A percentile compares a stretch with the other conserved stretches of the same genome.
phyloP scores from a whole-genome alignment of 2,329 filamentous ascomycete genomes.

The Aciculosporium take region DNA sequence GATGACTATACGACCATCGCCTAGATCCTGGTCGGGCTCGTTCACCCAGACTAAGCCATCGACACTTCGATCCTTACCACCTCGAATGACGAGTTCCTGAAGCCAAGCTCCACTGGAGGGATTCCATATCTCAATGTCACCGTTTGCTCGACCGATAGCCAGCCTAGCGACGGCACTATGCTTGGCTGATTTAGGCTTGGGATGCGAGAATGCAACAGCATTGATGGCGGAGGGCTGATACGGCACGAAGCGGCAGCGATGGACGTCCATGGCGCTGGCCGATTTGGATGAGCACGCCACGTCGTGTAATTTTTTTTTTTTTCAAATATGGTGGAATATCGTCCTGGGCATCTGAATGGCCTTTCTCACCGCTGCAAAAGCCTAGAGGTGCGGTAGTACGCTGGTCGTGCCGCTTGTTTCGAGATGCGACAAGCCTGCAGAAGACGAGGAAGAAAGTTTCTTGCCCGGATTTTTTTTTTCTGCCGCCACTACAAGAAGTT shows the following conservation, averaged over 20 bases:
- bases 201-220: conserved; percentile 82
- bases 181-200: conserved; percentile 33
- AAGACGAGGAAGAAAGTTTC: conserved; percentile 13
- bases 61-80: conserved; percentile 72
- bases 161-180: conserved; percentile 51
- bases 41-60: conserved; percentile 88
- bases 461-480: conserved; percentile 19
- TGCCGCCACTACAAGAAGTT: conserved; percentile 4
- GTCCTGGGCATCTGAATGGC: not conserved
- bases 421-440: not conserved
- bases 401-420: not conserved
- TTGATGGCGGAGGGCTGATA: conserved; percentile 89
- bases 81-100: conserved; percentile 74
- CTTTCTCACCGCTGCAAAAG: not conserved
- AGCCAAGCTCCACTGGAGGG: conserved; percentile 70
- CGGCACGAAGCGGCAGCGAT: conserved; percentile 90
- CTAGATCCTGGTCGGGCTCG: conserved; percentile 59
- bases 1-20: conserved; percentile 43
- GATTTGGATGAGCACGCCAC: not conserved
- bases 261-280: conserved; percentile 63
- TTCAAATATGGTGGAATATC: not conserved
- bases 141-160: conserved; percentile 83
- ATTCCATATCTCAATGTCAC: conserved; percentile 97
- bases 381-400: conserved; percentile 2
- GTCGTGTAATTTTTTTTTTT: not conserved